Evolutionary conservation across 108 stramenopile genomes (phyloP).

Genomic region (Phaeodactylum tricornutum): DNA sequence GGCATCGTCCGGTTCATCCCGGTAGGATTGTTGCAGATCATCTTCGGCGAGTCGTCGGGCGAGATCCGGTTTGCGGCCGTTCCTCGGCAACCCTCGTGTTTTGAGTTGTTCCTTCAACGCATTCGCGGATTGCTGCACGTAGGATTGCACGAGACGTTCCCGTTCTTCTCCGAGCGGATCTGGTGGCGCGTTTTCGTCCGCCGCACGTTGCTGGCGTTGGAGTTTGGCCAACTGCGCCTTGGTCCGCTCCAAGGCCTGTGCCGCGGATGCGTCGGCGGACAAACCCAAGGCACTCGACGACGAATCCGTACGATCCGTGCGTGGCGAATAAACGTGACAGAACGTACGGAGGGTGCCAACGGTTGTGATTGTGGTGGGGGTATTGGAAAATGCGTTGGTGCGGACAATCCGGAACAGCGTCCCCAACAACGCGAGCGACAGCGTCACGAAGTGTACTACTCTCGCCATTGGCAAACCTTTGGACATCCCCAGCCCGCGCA

Average conservation of each 20-base stretch:
- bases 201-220: neutral
- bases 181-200: neutral
- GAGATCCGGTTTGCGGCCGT: slow-evolving; percentile 74
- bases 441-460: too few species aligned
- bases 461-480: too few species aligned
- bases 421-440: too few species aligned
- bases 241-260: slow-evolving; percentile 33
- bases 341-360: too few species aligned
- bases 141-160: slow-evolving; percentile 21
- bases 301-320: too few species aligned
- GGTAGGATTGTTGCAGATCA: slow-evolving; percentile 15
- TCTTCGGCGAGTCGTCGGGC: slow-evolving; percentile 56
- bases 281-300: too few species aligned
- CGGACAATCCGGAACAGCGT: too few species aligned
- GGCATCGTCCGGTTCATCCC: slow-evolving; percentile 14
- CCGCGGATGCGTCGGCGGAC: too few species aligned
- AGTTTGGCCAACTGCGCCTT: slow-evolving; percentile 18
- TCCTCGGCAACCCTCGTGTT: slow-evolving; percentile 26
- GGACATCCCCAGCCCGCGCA: too few species aligned
- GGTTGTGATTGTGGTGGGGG: too few species aligned
- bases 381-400: too few species aligned
- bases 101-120: slow-evolving; percentile 58
- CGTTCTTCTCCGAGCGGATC: slow-evolving; percentile 9
- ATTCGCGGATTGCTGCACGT: slow-evolving; percentile 52
- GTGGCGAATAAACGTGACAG: too few species aligned